Conservation (phyloP, 495 filamentous ascomycete genomes). For the Neurospora sp. region DNA sequence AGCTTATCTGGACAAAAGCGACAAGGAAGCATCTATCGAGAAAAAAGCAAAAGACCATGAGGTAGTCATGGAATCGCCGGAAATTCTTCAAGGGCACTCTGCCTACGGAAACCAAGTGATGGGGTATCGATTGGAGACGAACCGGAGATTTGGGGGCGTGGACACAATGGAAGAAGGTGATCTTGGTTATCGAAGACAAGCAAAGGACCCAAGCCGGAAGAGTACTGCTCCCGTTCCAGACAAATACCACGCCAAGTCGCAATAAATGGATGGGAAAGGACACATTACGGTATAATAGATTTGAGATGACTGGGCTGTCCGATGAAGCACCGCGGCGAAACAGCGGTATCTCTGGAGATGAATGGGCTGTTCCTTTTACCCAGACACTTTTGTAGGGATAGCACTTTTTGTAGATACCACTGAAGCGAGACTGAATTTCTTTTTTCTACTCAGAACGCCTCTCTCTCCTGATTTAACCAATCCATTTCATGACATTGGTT, state of each 20-base stretch:
- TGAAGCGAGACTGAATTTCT: neutral
- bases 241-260: neutral
- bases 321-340: neutral
- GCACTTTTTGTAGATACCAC: neutral
- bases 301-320: neutral
- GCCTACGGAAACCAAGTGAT: neutral
- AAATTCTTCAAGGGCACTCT: neutral
- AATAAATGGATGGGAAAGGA: neutral
- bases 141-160: neutral
- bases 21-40: neutral
- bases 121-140: neutral
- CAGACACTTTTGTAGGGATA: neutral
- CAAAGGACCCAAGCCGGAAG: neutral
- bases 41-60: neutral
- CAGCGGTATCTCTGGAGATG: neutral
- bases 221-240: neutral
- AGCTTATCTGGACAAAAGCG: neutral
- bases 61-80: neutral
- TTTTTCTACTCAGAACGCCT: neutral
- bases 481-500: neutral
- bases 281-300: neutral
- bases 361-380: neutral
- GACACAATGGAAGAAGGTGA: neutral
- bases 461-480: neutral
- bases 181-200: neutral